Conservation (phyloP, 2,329 filamentous ascomycete genomes). For the Beauveria medogensis region DNA sequence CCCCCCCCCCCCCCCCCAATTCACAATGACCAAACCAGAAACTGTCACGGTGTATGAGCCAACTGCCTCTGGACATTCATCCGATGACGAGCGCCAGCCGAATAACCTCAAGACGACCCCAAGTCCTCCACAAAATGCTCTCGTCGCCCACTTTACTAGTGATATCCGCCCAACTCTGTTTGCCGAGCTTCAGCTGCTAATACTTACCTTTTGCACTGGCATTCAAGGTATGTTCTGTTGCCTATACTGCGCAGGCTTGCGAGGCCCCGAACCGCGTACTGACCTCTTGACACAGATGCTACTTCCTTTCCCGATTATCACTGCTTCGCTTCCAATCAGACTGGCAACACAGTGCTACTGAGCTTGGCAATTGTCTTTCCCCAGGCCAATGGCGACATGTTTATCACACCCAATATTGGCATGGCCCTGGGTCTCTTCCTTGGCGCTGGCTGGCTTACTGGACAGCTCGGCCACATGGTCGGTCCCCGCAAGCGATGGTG, state of each 20-base stretch:
- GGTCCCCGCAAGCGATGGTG: conserved; percentile 43
- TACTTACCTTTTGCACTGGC: conserved; percentile 43
- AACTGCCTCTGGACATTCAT: not conserved
- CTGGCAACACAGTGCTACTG: conserved; percentile 56
- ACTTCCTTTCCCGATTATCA: conserved; percentile 53
- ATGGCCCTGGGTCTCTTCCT: conserved; percentile 49
- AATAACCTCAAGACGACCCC: not conserved
- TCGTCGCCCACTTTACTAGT: conserved; percentile 17
- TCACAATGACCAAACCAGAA: conserved; percentile 1
- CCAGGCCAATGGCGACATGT: conserved; percentile 37
- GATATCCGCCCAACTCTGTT: conserved; percentile 31
- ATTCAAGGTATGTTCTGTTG: conserved; percentile 34
- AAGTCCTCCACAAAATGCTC: not conserved
- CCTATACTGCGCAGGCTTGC: too few relatives aligned
- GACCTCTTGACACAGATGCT: conserved; percentile 33
- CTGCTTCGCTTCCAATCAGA: conserved; percentile 58
- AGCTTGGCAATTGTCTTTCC: conserved; percentile 43
- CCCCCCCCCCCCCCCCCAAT: too few relatives aligned
- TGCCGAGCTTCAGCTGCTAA: conserved; percentile 36
- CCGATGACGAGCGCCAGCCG: conserved; percentile 4
- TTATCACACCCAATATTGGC: conserved; percentile 46
- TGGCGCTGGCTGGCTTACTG: conserved; percentile 44
- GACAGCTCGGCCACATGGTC: conserved; percentile 47
- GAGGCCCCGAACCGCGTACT: not conserved
- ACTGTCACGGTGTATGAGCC: not conserved